Conservation (phyloP, 345 rosid species). For the Eucalyptus sp. region DNA sequence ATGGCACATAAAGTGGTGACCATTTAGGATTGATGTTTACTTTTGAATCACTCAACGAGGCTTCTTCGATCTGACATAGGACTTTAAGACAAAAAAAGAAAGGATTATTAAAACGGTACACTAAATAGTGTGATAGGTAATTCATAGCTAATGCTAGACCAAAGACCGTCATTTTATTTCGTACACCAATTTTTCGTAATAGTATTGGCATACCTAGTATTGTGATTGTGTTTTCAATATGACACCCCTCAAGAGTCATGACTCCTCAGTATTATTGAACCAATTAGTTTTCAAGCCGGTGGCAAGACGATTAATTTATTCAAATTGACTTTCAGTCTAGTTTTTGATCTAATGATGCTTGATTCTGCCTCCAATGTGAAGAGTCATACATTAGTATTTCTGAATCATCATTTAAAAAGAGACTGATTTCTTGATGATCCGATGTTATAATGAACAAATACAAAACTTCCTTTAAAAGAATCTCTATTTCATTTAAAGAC, state of each 20-base stretch:
- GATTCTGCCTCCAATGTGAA: neutral
- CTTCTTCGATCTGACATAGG: fast-evolving
- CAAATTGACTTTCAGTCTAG: neutral
- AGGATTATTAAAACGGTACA: neutral
- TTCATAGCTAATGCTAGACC: neutral
- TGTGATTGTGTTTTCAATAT: neutral
- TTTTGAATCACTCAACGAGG: fast-evolving
- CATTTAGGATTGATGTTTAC: fast-evolving
- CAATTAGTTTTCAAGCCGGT: fast-evolving
- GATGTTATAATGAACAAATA: neutral
- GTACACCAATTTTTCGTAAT: neutral
- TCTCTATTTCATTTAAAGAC: neutral
- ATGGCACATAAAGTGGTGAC: neutral
- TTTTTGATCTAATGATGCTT: neutral
- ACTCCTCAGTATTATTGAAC: neutral
- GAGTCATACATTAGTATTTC: neutral
- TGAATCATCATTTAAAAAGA: neutral
- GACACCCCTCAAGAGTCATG: neutral
- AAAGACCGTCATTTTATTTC: neutral
- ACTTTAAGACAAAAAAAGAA: neutral
- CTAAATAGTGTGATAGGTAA: neutral
- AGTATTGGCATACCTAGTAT: fast-evolving
- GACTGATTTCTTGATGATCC: neutral
- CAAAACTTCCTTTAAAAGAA: neutral
- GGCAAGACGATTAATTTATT: neutral